Conservation (phyloP, 2,329 filamentous ascomycete genomes). For the Cercospora beticola region DNA sequence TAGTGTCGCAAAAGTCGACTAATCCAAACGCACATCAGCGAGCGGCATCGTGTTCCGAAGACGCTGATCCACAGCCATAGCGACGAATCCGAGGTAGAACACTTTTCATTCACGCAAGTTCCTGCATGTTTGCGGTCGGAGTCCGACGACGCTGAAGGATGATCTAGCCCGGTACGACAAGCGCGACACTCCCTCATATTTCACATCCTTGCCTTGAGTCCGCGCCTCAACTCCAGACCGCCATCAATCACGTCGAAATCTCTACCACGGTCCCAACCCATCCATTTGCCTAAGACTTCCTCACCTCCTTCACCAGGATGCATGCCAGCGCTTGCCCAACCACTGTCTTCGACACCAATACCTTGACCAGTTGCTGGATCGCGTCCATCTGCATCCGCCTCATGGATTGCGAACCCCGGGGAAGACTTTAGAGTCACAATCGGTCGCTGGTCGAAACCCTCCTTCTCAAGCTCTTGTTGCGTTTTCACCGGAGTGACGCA, state of each 20-base stretch:
- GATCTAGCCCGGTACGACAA: neutral
- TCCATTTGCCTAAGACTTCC: slow-evolving; percentile 66
- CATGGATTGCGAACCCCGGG: slow-evolving; percentile 64
- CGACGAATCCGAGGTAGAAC: neutral
- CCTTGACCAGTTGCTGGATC: slow-evolving; percentile 60
- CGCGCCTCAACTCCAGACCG: slow-evolving; percentile 51
- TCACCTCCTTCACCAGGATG: slow-evolving; percentile 71
- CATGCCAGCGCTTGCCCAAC: slow-evolving; percentile 64
- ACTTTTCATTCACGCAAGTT: neutral
- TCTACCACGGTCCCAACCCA: slow-evolving; percentile 70
- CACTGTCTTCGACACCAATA: slow-evolving; percentile 62
- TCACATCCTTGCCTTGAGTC: slow-evolving; percentile 19
- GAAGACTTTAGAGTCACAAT: slow-evolving; percentile 67
- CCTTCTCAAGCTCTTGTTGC: slow-evolving; percentile 67
- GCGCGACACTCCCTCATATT: neutral
- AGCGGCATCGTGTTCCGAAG: neutral
- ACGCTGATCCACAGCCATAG: neutral
- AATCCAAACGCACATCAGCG: neutral
- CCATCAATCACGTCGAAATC: slow-evolving; percentile 69
- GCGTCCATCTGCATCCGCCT: slow-evolving; percentile 45
- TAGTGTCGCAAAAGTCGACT: neutral
- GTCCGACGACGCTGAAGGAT: neutral
- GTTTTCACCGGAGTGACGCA: slow-evolving; percentile 87
- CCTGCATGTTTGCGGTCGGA: neutral
- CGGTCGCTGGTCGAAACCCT: slow-evolving; percentile 67